A percentile compares a stretch with the other conserved stretches of the same genome.
Conservation (phyloP, 495 filamentous ascomycete genomes). For the Aspergillus carlsbadensis region DNA sequence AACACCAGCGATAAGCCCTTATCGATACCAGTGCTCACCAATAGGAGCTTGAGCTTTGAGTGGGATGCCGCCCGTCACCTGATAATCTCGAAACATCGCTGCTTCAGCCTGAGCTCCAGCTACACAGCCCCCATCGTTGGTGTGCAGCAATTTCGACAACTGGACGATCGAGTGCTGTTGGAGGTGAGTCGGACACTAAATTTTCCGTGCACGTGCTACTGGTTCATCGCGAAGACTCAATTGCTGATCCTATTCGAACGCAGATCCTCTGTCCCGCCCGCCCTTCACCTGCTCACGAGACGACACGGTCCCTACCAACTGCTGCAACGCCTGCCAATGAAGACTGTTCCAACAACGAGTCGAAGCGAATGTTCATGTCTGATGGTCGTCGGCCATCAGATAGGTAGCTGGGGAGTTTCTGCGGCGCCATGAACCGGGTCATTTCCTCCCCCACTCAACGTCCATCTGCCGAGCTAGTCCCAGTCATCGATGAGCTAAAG, state of each 20-base stretch:
- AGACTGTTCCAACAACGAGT: conserved; percentile 36
- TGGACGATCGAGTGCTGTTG: not conserved
- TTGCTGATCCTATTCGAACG: conserved; percentile 18
- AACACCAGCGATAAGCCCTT: conserved; percentile 4
- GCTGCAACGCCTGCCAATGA: conserved; percentile 37
- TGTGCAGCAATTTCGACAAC: not conserved
- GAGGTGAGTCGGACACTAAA: not conserved
- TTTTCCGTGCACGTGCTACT: not conserved
- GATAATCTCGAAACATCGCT: conserved; percentile 7
- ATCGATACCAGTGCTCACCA: conserved; percentile 13
- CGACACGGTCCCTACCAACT: conserved; percentile 4
- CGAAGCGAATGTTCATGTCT: conserved; percentile 38
- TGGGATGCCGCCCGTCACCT: conserved; percentile 18
- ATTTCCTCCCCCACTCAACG: conserved; percentile 55
- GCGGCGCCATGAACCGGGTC: conserved; percentile 38
- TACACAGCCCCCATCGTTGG: not conserved
- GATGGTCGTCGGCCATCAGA: conserved; percentile 39
- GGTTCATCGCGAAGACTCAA: conserved; percentile 5
- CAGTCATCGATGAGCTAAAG: conserved; percentile 55
- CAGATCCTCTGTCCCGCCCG: conserved; percentile 17
- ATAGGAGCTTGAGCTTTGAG: not conserved
- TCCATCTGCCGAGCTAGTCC: conserved; percentile 59
- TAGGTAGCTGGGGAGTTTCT: conserved; percentile 38
- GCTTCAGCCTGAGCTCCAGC: not conserved
- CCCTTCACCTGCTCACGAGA: conserved; percentile 2